These are phyloP conservation scores for Diaporthe amygdali DNA, from an alignment of 2,329 filamentous ascomycete species.

Conservation along the genomic window DNA sequence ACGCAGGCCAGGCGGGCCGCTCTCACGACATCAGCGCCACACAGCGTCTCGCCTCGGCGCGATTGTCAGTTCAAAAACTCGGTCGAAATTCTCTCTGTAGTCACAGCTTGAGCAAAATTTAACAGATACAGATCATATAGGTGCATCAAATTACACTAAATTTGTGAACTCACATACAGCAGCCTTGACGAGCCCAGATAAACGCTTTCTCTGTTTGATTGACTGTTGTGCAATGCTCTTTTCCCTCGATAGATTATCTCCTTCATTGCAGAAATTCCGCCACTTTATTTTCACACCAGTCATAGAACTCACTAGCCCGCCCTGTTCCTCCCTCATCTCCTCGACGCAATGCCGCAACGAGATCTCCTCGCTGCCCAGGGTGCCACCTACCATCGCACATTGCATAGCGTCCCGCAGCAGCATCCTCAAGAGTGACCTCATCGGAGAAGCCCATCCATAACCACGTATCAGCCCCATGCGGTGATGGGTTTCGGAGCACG, in stretches of 20 bases:
- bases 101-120: too few species aligned
- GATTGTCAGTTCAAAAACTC: too few species aligned
- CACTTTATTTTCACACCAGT: slow-evolving; percentile 28
- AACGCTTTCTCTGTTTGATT: background rate
- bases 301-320: slow-evolving; percentile 26
- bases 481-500: slow-evolving; percentile 16
- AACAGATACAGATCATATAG: too few species aligned
- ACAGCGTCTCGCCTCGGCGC: too few species aligned
- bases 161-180: too few species aligned
- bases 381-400: slow-evolving; percentile 33
- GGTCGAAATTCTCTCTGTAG: too few species aligned
- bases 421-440: slow-evolving; percentile 27
- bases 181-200: background rate
- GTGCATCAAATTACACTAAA: too few species aligned
- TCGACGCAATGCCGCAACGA: slow-evolving; percentile 25
- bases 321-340: slow-evolving; percentile 27
- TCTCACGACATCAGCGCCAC: too few species aligned
- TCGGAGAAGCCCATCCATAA: slow-evolving; percentile 32
- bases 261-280: background rate
- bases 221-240: too few species aligned
- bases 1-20: background rate
- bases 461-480: slow-evolving; percentile 30
- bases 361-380: slow-evolving; percentile 29
- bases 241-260: background rate
- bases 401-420: slow-evolving; percentile 28